Conservation (phyloP, 2,329 filamentous ascomycete species). For the Aureobasidium sp. region DNA sequence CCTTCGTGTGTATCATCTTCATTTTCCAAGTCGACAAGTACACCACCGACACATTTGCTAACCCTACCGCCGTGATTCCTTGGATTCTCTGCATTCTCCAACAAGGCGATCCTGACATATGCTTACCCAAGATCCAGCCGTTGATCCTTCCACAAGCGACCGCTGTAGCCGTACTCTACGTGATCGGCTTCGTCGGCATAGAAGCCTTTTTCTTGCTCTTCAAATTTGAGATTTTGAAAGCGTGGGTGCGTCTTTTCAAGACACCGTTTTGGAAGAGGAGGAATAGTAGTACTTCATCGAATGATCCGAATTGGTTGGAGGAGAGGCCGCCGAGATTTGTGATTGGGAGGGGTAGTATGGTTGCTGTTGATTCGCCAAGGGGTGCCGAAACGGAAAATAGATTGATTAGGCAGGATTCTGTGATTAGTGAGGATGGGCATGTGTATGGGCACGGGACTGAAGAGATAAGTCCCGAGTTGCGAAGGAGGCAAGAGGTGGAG, state of each 20-base stretch:
- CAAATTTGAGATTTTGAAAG: conserved; percentile 20
- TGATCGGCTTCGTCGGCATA: conserved; percentile 23
- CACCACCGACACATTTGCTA: conserved; percentile 20
- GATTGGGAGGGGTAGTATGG: background rate
- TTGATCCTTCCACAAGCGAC: conserved; percentile 21
- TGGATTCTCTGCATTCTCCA: conserved; percentile 25
- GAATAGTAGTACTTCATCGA: background rate
- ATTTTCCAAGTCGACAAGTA: conserved; percentile 22
- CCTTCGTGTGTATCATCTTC: conserved; percentile 24
- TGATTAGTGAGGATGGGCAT: background rate
- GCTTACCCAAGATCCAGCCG: conserved; percentile 19
- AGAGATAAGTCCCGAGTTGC: background rate
- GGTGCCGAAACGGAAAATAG: background rate
- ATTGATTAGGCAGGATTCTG: background rate
- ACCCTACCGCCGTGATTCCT: conserved; percentile 22
- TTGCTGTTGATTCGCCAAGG: background rate
- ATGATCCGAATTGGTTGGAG: background rate
- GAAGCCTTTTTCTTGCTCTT: conserved; percentile 24
- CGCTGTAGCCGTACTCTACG: conserved; percentile 22
- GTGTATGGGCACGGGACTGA: background rate
- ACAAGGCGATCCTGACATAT: conserved; percentile 21
- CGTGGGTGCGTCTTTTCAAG: conserved; percentile 20
- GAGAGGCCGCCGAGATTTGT: background rate
- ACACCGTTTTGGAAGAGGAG: conserved; percentile 16
- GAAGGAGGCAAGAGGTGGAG: background rate